Conservation (phyloP, 768 basidiomycete genomes). For the Tricholoma hemisulphureum region DNA sequence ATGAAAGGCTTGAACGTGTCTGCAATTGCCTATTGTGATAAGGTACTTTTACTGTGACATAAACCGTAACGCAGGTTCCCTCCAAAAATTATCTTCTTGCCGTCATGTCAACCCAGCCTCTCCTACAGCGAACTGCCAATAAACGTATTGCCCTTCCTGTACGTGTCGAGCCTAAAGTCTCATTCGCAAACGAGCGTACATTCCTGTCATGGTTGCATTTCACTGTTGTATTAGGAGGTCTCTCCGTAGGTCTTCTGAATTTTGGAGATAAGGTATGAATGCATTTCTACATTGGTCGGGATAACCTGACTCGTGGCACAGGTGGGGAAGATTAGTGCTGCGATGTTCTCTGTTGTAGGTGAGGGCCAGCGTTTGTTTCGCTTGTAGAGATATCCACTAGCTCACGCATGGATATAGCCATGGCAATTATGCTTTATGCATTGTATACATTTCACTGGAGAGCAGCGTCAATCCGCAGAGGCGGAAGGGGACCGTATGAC, state of each 20-base stretch:
- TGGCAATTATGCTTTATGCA: conserved; percentile 97
- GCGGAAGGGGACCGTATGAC: conserved; percentile 94
- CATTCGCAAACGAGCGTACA: conserved; percentile 92
- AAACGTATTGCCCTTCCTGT: conserved; percentile 98
- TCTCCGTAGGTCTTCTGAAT: conserved; percentile 93
- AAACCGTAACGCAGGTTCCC: background rate
- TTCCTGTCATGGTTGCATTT: conserved; percentile 99
- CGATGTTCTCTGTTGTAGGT: conserved; percentile 95
- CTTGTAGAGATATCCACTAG: conserved; percentile 6
- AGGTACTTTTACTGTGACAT: too few species aligned
- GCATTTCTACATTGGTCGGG: background rate
- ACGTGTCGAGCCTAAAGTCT: conserved; percentile 91
- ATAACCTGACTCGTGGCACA: conserved; percentile 24
- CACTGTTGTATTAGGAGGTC: conserved; percentile 94
- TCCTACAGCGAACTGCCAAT: conserved; percentile 89
- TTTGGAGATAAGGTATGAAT: conserved; percentile 87
- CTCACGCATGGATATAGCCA: conserved; percentile 52
- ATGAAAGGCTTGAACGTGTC: too few species aligned
- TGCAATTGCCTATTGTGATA: background rate
- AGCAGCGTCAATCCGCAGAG: conserved; percentile 85
- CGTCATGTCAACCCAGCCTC: conserved; percentile 93
- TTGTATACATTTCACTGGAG: conserved; percentile 96
- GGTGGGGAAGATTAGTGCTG: conserved; percentile 95
- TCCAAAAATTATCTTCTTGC: conserved; percentile 6
- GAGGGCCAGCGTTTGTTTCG: conserved; percentile 9